phyloP scores from a whole-genome alignment of 2,329 filamentous ascomycete species.

The Hysterium pulicare region DNA sequence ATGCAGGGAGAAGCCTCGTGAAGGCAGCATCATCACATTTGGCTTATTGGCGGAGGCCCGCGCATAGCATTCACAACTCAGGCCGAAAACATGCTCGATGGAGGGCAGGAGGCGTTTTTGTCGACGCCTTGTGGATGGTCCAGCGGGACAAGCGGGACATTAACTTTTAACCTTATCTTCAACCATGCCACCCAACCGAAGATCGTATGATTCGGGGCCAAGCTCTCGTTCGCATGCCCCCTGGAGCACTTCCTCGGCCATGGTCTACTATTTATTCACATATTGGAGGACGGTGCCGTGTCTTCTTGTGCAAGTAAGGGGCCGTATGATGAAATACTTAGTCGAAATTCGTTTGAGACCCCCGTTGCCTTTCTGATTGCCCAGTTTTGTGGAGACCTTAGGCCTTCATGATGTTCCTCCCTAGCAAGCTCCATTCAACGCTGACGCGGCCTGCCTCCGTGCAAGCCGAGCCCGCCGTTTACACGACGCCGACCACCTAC shows the following conservation, averaged over 20 bases:
- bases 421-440: slow-evolving; percentile 9
- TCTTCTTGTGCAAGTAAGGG: too few relatives aligned
- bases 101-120: neutral
- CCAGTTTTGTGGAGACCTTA: neutral
- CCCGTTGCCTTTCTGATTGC: neutral
- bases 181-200: neutral
- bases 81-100: too few relatives aligned
- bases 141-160: neutral
- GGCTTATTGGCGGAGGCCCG: too few relatives aligned
- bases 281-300: too few relatives aligned
- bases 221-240: neutral
- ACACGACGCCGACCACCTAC: too few relatives aligned
- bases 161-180: slow-evolving; percentile 1
- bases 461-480: slow-evolving; percentile 16
- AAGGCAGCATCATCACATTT: too few relatives aligned
- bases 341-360: too few relatives aligned
- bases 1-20: too few relatives aligned
- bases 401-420: neutral
- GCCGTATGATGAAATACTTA: too few relatives aligned
- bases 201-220: neutral
- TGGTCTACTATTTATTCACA: too few relatives aligned
- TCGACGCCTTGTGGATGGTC: neutral
- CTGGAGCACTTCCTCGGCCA: too few relatives aligned
- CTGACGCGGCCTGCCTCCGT: slow-evolving; percentile 31
- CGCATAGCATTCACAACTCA: too few relatives aligned